A percentile compares a stretch with the other conserved stretches of the same genome.
Evolutionary conservation across 1,139 yeast genomes (phyloP).

Genomic region (Debaryomycetaceae sp.): DNA sequence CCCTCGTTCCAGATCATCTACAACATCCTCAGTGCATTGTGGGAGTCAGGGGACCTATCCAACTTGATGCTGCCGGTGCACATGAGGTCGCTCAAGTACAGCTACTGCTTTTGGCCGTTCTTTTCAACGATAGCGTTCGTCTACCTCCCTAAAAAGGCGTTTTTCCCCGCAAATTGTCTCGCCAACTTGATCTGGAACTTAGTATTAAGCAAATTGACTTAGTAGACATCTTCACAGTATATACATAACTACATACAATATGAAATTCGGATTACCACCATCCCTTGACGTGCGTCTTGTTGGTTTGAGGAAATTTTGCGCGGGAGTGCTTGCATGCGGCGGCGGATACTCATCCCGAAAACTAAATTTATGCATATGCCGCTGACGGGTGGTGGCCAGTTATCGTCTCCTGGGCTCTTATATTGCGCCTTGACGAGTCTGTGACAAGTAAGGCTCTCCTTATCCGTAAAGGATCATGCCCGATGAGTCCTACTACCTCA

Average conservation of each 20-base stretch:
- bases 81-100: slow-evolving; percentile 45
- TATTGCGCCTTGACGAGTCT: too few species aligned
- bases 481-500: slow-evolving; percentile 56
- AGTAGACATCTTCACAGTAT: slow-evolving; percentile 19
- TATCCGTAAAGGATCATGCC: slow-evolving; percentile 12
- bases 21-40: slow-evolving; percentile 43
- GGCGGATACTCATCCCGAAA: too few species aligned
- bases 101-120: slow-evolving; percentile 59
- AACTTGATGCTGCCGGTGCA: slow-evolving; percentile 28
- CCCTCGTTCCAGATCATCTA: slow-evolving; percentile 52
- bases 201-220: slow-evolving; percentile 32
- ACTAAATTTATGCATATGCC: too few species aligned
- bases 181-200: slow-evolving; percentile 56
- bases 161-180: slow-evolving; percentile 57
- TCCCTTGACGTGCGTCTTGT: background rate
- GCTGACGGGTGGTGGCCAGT: too few species aligned
- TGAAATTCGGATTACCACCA: slow-evolving; percentile 34
- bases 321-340: too few species aligned
- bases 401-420: too few species aligned
- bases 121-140: slow-evolving; percentile 49
- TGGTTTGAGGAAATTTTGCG: background rate
- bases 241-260: slow-evolving; percentile 56
- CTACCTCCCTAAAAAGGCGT: slow-evolving; percentile 40
- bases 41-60: slow-evolving; percentile 49
- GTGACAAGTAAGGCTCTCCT: too few species aligned